Base-by-base conservation (phyloP, 441 rosid species). In the Theobroma grandiflorum region DNA sequence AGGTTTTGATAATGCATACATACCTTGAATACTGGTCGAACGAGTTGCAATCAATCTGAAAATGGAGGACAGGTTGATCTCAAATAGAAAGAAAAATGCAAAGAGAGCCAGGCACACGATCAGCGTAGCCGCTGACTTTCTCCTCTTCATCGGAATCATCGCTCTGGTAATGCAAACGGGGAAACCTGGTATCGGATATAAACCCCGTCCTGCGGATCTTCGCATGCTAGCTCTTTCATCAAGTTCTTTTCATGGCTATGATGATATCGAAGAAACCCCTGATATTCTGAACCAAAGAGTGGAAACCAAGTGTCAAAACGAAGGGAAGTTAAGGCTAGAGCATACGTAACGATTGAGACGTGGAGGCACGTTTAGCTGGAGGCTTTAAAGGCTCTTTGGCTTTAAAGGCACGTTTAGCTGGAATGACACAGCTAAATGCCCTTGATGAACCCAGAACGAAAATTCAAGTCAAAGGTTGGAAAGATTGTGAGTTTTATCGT, bases 11-110 rank as follows among this genome's bases (percentile, higher is more conserved):
- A 40, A 12, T 9, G 55, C 66, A 20, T 7, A n/a, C 31, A 8
- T 20, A 70, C 74, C 74, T 26, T 70, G 20, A 70, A 16, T 42
- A 67, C 14, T n/a, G 31, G 31, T 42, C 15, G 73, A 22, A 69
- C 40, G 40, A 70, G 42, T n/a, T 70, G 37, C 57, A 20, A 22
- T 70, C 14, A 47, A 4, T 70, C 74, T 70, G 31, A 31, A 49
- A 47, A 8, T 26, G 6, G 58, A 70, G 7, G 40, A 49, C 42
- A 15, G 12, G 16, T 31, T 70, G 58, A 70, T 31, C 57, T 15
- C 74, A 14, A 70, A 70, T 3, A 70, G 58, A 26, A 70, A 49
- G 38, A 31, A 31, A 47, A 14, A 31, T 0, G 40, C 20, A 35
- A 15, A 8, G n/a, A 70, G 8, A 26, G 52, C 20, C 40, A 70